phyloP scores from a whole-genome alignment of 2,329 filamentous ascomycete genomes.

The Fusarium paranaense region DNA sequence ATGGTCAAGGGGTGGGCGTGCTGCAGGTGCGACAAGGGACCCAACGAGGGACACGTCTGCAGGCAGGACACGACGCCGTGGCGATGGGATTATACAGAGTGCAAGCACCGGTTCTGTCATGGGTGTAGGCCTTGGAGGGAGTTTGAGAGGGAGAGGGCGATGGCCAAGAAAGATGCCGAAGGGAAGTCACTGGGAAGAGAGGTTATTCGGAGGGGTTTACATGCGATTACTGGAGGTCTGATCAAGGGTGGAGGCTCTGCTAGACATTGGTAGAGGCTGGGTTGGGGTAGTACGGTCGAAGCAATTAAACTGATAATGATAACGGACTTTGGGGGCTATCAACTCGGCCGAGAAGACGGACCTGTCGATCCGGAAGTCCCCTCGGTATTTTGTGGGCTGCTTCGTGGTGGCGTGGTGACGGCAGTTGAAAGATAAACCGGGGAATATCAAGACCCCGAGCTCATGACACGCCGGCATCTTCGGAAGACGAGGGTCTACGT shows the following conservation, averaged over 20 bases:
- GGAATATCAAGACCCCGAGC: not conserved
- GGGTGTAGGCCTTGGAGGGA: slow-evolving; percentile 23
- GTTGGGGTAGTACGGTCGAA: slow-evolving; percentile 6
- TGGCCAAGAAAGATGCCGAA: not conserved
- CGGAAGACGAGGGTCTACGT: not conserved
- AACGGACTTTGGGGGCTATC: not conserved
- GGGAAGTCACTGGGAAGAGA: not conserved
- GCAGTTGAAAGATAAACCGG: not conserved
- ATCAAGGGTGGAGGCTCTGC: not conserved
- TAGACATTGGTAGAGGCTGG: slow-evolving; percentile 5
- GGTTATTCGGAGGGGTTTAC: slow-evolving; percentile 11
- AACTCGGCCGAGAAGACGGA: slow-evolving; percentile 36
- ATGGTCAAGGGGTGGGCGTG: slow-evolving; percentile 35
- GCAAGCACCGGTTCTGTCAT: slow-evolving; percentile 24
- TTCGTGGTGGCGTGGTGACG: not conserved
- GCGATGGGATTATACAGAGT: slow-evolving; percentile 25
- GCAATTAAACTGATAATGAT: not conserved
- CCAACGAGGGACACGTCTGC: slow-evolving; percentile 25
- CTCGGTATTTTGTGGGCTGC: slow-evolving; percentile 1
- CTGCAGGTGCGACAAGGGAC: slow-evolving; percentile 36
- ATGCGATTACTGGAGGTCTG: slow-evolving; percentile 3
- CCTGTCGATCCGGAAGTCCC: slow-evolving; percentile 15
- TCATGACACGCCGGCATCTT: not conserved
- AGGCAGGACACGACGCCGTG: slow-evolving; percentile 27
- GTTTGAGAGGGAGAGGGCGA: not conserved